Evolutionary conservation across 108 stramenopile species (phyloP).

Genomic region (Cyclotella distinguenda): DNA sequence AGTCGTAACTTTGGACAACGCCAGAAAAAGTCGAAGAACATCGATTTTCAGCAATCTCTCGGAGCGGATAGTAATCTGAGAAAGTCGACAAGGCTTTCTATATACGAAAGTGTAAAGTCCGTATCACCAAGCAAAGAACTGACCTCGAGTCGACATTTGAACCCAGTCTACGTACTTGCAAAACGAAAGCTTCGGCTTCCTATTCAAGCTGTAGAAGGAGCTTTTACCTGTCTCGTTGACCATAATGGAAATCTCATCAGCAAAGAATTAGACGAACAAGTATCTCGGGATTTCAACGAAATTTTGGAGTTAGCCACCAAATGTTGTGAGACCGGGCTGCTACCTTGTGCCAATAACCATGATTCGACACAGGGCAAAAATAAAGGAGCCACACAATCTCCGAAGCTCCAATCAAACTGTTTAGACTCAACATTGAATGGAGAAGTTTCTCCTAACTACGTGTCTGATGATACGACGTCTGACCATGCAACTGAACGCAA

Average conservation of each 20-base stretch:
- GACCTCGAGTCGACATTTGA: constrained; percentile 22
- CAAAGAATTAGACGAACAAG: constrained; percentile 60
- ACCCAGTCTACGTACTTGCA: constrained; percentile 62
- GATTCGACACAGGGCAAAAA: constrained; percentile 17
- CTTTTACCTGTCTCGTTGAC: constrained; percentile 48
- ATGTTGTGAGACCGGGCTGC: constrained; percentile 36
- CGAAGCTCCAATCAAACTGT: too few species aligned
- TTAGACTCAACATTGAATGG: not conserved
- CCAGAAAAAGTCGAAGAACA: constrained; percentile 1
- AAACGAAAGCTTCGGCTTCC: constrained; percentile 51
- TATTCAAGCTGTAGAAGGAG: constrained; percentile 33
- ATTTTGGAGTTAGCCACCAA: constrained; percentile 60
- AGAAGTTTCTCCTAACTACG: constrained; percentile 19
- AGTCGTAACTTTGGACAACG: constrained; percentile 44
- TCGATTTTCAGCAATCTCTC: not conserved
- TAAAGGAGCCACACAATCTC: too few species aligned
- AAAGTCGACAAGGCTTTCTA: constrained; percentile 11
- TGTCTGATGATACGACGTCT: constrained; percentile 23
- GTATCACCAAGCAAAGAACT: not conserved
- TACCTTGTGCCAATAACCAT: constrained; percentile 8
- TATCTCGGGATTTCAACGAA: constrained; percentile 66
- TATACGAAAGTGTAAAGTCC: not conserved
- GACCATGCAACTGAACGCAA: not conserved
- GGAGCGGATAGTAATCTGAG: not conserved
- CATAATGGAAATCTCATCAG: constrained; percentile 67